These are phyloP conservation scores for Aspergillus wentii DNA, from an alignment of 495 filamentous ascomycete species.

Conservation along the genomic window DNA sequence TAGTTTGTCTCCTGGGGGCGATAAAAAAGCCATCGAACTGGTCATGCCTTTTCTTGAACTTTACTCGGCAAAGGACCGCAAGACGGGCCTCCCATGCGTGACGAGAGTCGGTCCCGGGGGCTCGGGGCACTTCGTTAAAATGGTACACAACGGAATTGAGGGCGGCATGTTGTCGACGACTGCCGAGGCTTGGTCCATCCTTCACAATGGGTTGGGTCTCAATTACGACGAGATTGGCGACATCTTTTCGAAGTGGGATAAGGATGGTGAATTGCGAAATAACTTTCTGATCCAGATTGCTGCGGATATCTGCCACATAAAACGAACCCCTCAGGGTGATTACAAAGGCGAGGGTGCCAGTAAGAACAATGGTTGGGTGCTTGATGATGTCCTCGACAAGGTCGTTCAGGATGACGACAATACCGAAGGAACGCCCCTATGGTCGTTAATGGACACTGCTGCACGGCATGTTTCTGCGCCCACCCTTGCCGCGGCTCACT, in stretches of 20 bases:
- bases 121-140: conserved; percentile 70
- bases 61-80: conserved; percentile 55
- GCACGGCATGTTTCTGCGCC: conserved; percentile 59
- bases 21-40: conserved; percentile 49
- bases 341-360: conserved; percentile 33
- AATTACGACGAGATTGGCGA: conserved; percentile 57
- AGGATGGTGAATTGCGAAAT: conserved; percentile 49
- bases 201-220: conserved; percentile 56
- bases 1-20: conserved; percentile 61
- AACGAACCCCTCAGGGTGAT: conserved; percentile 37
- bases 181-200: conserved; percentile 62
- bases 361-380: conserved; percentile 39
- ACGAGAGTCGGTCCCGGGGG: conserved; percentile 57
- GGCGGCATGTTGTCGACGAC: conserved; percentile 61
- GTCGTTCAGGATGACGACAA: conserved; percentile 68
- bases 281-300: conserved; percentile 64
- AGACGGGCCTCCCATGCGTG: conserved; percentile 57
- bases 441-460: conserved; percentile 58
- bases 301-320: conserved; percentile 52
- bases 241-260: conserved; percentile 58
- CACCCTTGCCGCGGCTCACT: conserved; percentile 60
- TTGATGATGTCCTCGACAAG: conserved; percentile 67
- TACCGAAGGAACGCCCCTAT: conserved; percentile 66
- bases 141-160: conserved; percentile 76
- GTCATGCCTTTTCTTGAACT: conserved; percentile 59